Percentiles rank a stretch among this genome's conserved stretches.
These are phyloP conservation scores for Comarum palustre DNA, from an alignment of 306 rosid genomes.

Conservation along the genomic window DNA sequence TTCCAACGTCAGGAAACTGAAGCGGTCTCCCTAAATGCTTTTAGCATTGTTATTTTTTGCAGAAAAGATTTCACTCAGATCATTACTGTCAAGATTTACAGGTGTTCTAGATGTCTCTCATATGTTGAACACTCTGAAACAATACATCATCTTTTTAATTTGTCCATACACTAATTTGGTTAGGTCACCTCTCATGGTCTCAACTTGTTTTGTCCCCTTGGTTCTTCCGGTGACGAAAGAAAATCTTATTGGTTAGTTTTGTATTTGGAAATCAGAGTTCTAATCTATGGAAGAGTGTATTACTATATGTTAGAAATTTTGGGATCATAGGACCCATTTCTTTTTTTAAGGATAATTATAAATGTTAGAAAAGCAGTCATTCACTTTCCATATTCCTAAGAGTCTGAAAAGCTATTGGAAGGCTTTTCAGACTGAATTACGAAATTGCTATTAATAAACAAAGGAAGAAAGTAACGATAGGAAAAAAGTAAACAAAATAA, in stretches of 20 bases:
- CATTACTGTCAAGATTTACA: not conserved
- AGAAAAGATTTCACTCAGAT: not conserved
- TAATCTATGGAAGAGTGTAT: not conserved
- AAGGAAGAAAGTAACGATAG: not conserved
- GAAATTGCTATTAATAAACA: not conserved
- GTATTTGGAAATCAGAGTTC: not conserved
- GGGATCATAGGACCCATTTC: not conserved
- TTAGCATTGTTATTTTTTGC: not conserved
- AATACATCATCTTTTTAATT: not conserved
- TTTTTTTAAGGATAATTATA: too few relatives aligned
- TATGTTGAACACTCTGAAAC: not conserved
- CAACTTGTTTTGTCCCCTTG: slow-evolving; percentile 19
- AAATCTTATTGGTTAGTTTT: not conserved
- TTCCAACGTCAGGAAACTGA: not conserved
- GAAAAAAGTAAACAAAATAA: too few relatives aligned
- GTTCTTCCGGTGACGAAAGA: not conserved
- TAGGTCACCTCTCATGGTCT: not conserved
- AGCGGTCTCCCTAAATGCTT: not conserved
- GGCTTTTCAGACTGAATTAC: too few relatives aligned
- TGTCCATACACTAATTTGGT: not conserved
- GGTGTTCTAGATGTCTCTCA: not conserved
- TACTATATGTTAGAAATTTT: not conserved
- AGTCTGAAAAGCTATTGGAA: not conserved
- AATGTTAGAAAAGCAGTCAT: not conserved
- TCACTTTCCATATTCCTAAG: not conserved